Evolutionary conservation across 371 early-diverging fungal genomes (phyloP), one percentile per base, ranked within the genome.

Genomic region (Actinomortierella wolfii): DNA sequence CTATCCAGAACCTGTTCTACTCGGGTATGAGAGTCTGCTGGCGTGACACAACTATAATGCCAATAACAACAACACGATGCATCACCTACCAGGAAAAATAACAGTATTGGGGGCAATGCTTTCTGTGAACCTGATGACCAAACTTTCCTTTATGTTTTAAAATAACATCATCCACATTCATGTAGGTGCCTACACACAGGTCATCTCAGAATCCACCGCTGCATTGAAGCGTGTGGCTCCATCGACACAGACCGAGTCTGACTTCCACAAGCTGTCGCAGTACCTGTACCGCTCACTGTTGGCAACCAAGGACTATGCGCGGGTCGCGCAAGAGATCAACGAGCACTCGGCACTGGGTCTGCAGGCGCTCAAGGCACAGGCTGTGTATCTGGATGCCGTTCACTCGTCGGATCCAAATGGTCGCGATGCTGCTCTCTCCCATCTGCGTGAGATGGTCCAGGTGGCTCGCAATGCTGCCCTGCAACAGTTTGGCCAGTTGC

Each of bases 281-380:
- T 71, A 62, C 46, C 67, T 58, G 28, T 71, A 52, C 59, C 66
- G 66, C 20, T 39, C 73, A 6, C 42, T 71, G 56, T 66, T 71
- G 54, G 73, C 73, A 45, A 53, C 46, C 51, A 71, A 71, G 61
- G 51, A 71, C 51, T 71, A 71, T 61, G 41, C 62, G 21, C 66
- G 66, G 26, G 73, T 71, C 50, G 73, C 73, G 20, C 73, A 71
- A 52, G 73, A 71, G 59, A 66, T 71, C 60, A 66, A 59, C 6
- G 61, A 65, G 42, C 23, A 54, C 25, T 62, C 61, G 34, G 56
- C 53, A 11, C 49, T 71, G 24, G 73, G 73, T 14, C 66, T 71
- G 21, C 73, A 71, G 49, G 73, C 73, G 14, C 26, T 71, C 46
- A 71, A 71, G 53, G 73, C 73, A 2, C 73, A 71, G 48, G 73